Base-by-base conservation (phyloP, 2,329 filamentous ascomycete genomes). In the Arthroderma sp. region DNA sequence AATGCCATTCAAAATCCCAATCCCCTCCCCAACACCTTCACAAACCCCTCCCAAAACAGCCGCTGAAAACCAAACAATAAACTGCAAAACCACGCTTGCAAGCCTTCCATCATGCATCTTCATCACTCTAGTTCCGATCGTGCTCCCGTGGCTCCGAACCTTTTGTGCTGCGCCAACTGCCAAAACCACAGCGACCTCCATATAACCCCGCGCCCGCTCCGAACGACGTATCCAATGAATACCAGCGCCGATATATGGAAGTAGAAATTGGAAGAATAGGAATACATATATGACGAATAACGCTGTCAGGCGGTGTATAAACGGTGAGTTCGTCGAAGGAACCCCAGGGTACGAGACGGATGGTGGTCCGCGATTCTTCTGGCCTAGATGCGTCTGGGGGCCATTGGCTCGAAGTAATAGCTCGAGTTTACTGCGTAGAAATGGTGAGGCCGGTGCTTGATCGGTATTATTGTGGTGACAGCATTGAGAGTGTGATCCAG, bases 221-320 rank as follows among this genome's bases (percentile, higher is more conserved):
- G 32, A 34, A 9, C 32, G 32, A 8, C 11, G 32, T 34, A 34
- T 11, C 8, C 8, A 2, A 34, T 34, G 8, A 8, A 34, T 8
- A 34, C 8, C 32, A 8, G 11, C 11, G 3, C 11, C 8, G 2
- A 34, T 11, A 34, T 34, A 34, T 11, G 32, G 32, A 8, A 34
- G 32, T 11, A 34, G 11, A 34, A 34, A 11, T 11, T 11, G 8
- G 8, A 34, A 9, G 8, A 11, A 8, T 34, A 34, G 32, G 32
- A 8, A 34, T 9, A 34, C 2, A 34, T 34, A 34, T 34, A 34
- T 11, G 11, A 34, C 11, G 8, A 42, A 27, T 30, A 33, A 47
- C 11, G 57, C 61, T n/a, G 11, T 34, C 2, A 34, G 32, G 8
- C 32, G 32, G 8, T 34, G 32, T 11, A 34, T 8, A 34, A 34